Base-by-base conservation (phyloP, 345 rosid genomes). In the Moricandia arvensis region DNA sequence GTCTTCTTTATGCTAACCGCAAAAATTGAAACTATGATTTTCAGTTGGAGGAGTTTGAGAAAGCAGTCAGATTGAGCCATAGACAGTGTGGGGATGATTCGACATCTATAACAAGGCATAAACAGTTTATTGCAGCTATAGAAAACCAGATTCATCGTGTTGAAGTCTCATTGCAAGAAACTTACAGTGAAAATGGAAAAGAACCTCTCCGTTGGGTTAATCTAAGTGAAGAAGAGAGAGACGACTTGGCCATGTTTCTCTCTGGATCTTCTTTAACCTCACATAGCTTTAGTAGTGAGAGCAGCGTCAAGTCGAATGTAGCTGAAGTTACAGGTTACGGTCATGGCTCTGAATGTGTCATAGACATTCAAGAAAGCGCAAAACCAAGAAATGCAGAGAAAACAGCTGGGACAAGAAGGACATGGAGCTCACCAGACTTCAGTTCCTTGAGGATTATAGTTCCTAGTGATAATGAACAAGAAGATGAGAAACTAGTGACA, bases 41-140 rank as follows among this genome's bases (percentile, higher is more conserved):
- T 68, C 80, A 92, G 96, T 75, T 90, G 85, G 96, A 90, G 51
- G 96, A 87, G 80, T 92, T 90, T 77, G 96, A 88, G 85, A 89
- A 80, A 69, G 97, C 90, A 34, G 85, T 89, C 4, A 80, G 80
- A 78, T 63, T 85, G 81, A 93, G 91, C 78, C 82, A 86, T 75
- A 84, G 84, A 64, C 82, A 81, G 51, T 61, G 31, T 63, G 70
- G 78, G 0, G 65, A 68, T 57, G 84, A 93, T 71, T 78, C 75
- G 54, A 69, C 87, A 9, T 72, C 83, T 68, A 81, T 85, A 69
- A 80, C 86, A 72, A 79, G 94, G 70, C 98, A 87, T 71, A 80
- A 71, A 65, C 96, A 93, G 63, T 93, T 93, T 82, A 78, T 90
- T 65, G 70, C 80, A 27, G 96, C 91, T 45, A 89, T 93, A 51